Base-by-base conservation (phyloP, 2,329 filamentous ascomycete genomes). In the Aureobasidium pullulans region DNA sequence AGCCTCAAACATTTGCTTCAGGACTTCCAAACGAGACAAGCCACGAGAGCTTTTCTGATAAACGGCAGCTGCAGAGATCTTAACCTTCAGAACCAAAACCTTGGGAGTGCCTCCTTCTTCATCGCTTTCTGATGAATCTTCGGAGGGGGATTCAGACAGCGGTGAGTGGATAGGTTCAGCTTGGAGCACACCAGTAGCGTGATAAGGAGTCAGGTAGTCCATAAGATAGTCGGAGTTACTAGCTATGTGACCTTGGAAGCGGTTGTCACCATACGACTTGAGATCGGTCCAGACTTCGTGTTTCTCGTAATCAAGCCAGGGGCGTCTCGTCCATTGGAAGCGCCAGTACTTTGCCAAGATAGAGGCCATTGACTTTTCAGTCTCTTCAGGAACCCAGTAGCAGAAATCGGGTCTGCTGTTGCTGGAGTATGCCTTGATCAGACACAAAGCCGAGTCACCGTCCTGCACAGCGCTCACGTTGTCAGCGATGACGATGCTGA, bases 1-100 rank as follows among this genome's bases (percentile, higher is more conserved):
- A 6, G 69, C 67, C 42, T 71, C 67, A 56, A 74, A 75, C 63
- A 73, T 70, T 53, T 74, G 68, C 61, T 74, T 72, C 15, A 71
- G 60, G 3, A 73, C 70, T 42, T 72, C 70, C 9, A 74, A 63
- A 10, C 69, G 63, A 29, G 60, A 42, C 11, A 57, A 7, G 19
- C 15, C n/a, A 16, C 34, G 23, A 34, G 49, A 7, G 0, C 9
- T 6, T 15, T 49, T n/a, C 7, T 36, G 2, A 7, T 5, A 16
- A 3, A 10, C 15, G 7, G 31, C 11, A 2, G 11, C 31, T 16
- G 32, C 16, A 1, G 49, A 40, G 44, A 58, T 6, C 8, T 28
- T 1, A 1, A 58, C 36, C n/a, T 58, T 58, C 29, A 49, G 11
- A 1, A 58, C 56, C 56, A 58, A 16, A 36, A 19, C 31, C 16